Evolutionary conservation across 1,139 yeast species (phyloP), one percentile per base, ranked within the genome.

Genomic region (Taphrina sp.): DNA sequence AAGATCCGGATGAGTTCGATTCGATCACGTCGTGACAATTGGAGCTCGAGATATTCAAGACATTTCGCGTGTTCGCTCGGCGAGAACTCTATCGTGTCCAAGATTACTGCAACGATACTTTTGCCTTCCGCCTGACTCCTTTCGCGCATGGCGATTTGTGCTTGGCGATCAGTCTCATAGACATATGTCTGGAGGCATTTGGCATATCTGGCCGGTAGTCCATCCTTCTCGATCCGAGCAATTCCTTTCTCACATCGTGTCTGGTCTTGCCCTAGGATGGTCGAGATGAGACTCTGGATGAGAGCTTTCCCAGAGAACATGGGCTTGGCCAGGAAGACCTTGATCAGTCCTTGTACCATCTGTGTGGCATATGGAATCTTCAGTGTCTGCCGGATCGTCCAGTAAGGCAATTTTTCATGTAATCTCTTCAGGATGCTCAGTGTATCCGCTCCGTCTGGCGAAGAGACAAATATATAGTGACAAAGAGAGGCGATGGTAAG

Each of bases 401-500:
- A 57, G 39, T 53, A 57, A 1, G 59, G 59, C 28, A 57, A 20
- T 22, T 47, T 52, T n/a, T 33, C 52, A 35, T 52, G 52, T 26
- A 57, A 22, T 3, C 59, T 26, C n/a, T 46, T 46, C 19, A 57
- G 37, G 20, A 57, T 31, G 19, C 35, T 44, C 20, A 53, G 42
- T 10, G 56, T 52, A 16, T 37, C 47, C 5, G 57, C 33, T 7
- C 47, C 56, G 22, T 44, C 52, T 14, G 44, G 42, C 1, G 56
- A 44, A 5, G 47, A 35, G 8, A 52, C 59, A 28, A 57, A 52
- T 20, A 52, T 31, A 36, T 52, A 57, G 38, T 57, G 59, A 7
- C 52, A 35, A 12, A 57, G n/a, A 5, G 53, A 39, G 5, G 59
- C 59, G 10, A 52, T 45, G 10, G 59, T 57, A 12, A 52, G 42